A percentile compares a stretch with the other conserved stretches of the same genome.
phyloP scores from a whole-genome alignment of 1,284 basidiomycete species.

The Austroboletus rostrupii region DNA sequence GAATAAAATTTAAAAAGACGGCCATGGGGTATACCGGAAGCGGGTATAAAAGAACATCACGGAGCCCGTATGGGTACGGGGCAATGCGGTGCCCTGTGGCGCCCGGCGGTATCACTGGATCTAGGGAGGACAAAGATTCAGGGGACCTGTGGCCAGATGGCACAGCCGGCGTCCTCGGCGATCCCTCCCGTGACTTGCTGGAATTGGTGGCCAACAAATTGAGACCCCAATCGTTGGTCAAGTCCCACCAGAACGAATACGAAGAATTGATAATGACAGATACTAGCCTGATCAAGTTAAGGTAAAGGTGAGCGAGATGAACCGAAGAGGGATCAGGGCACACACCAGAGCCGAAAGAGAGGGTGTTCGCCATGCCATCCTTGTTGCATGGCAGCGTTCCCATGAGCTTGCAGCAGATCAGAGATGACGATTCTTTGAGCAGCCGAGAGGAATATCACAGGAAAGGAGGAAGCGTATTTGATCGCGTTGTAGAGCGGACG shows the following conservation, averaged over 20 bases:
- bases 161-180: constrained; percentile 39
- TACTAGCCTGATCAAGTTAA: constrained; percentile 59
- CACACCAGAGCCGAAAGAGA: constrained; percentile 81
- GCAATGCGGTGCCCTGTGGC: constrained; percentile 18
- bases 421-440: constrained; percentile 69
- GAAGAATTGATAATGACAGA: constrained; percentile 85
- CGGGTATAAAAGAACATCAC: constrained; percentile 70
- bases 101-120: constrained; percentile 8
- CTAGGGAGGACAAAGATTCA: constrained; percentile 12
- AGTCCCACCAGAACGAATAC: constrained; percentile 99
- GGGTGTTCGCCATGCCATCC: constrained; percentile 75
- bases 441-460: constrained; percentile 93
- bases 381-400: constrained; percentile 39
- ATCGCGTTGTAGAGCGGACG: constrained; percentile 89
- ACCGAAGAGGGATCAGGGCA: not conserved
- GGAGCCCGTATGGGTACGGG: constrained; percentile 49
- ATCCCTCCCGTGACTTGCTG: constrained; percentile 20
- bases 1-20: constrained; percentile 81
- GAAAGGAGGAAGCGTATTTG: constrained; percentile 96
- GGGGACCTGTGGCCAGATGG: constrained; percentile 31
- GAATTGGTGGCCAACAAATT: constrained; percentile 56
- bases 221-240: constrained; percentile 97
- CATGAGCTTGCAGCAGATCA: constrained; percentile 51
- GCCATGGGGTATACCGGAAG: constrained; percentile 84
- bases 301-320: not conserved